phyloP scores from a whole-genome alignment of 495 filamentous ascomycete genomes.

The Aspergillus panamensis region DNA sequence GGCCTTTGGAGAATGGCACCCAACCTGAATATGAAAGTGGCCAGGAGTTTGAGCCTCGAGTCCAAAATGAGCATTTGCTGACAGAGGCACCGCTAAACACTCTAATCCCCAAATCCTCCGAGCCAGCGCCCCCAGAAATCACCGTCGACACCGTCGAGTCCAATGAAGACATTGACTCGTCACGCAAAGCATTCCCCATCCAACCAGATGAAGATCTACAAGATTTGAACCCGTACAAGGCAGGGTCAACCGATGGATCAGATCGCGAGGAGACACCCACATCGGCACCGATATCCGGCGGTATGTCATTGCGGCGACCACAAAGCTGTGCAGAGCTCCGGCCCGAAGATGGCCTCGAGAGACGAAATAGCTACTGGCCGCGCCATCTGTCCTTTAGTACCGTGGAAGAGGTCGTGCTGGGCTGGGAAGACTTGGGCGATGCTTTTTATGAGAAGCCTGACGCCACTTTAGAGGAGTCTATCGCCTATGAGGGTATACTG shows the following conservation, averaged over 20 bases:
- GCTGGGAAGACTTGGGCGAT: slow-evolving; percentile 54
- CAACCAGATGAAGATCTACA: slow-evolving; percentile 28
- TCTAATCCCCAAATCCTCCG: slow-evolving; percentile 21
- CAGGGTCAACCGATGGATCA: slow-evolving; percentile 37
- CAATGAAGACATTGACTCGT: slow-evolving; percentile 19
- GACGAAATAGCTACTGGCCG: slow-evolving; percentile 52
- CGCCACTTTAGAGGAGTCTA: slow-evolving; percentile 37
- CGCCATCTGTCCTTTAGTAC: slow-evolving; percentile 83
- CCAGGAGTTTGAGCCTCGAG: slow-evolving; percentile 17
- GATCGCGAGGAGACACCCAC: slow-evolving; percentile 27
- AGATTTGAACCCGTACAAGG: slow-evolving; percentile 31
- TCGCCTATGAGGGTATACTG: slow-evolving; percentile 47
- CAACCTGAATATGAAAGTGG: slow-evolving; percentile 25
- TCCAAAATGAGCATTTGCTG: slow-evolving; percentile 19
- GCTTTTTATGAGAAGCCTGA: slow-evolving; percentile 29
- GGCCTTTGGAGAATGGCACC: slow-evolving; percentile 14
- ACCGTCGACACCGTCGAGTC: slow-evolving; percentile 31
- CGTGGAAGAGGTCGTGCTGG: slow-evolving; percentile 83
- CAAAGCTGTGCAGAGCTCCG: slow-evolving; percentile 42
- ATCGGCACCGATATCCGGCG: slow-evolving; percentile 22
- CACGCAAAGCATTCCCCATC: slow-evolving; percentile 17
- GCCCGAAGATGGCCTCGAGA: slow-evolving; percentile 21
- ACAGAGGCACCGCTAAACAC: slow-evolving; percentile 13
- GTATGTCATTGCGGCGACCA: slow-evolving; percentile 41
- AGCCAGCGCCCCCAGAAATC: slow-evolving; percentile 34